Percentiles rank a stretch among this genome's conserved stretches.
These are phyloP conservation scores for Lasiodiplodia sp. DNA, from an alignment of 2,329 filamentous ascomycete species.

Conservation along the genomic window DNA sequence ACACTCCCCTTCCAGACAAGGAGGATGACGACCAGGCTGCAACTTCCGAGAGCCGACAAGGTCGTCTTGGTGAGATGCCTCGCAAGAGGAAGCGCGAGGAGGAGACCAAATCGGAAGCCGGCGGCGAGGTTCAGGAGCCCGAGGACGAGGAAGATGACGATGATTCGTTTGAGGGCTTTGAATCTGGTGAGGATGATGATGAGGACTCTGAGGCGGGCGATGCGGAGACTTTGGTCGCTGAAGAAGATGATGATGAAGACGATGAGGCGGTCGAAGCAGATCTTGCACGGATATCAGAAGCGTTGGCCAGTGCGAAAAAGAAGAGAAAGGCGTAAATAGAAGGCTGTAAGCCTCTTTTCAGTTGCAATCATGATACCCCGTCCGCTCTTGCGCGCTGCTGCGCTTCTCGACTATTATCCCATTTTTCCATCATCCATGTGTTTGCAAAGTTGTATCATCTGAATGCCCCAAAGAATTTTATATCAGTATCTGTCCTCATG, in stretches of 20 bases:
- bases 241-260: conserved; percentile 28
- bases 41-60: conserved; percentile 73
- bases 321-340: conserved; percentile 23
- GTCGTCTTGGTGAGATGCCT: conserved; percentile 81
- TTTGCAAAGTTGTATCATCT: neutral
- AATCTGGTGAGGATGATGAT: conserved; percentile 30
- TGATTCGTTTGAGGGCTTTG: conserved; percentile 32
- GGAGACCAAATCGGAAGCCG: conserved; percentile 48
- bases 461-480: neutral
- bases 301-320: conserved; percentile 44
- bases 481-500: too few relatives aligned
- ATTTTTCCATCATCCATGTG: neutral
- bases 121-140: conserved; percentile 48
- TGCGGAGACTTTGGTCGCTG: conserved; percentile 36
- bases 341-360: neutral
- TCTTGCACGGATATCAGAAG: conserved; percentile 45
- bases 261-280: conserved; percentile 45
- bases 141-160: conserved; percentile 38
- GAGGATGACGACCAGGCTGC: conserved; percentile 56
- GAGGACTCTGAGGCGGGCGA: conserved; percentile 37
- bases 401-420: neutral
- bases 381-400: neutral
- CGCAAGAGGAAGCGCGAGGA: conserved; percentile 70
- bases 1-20: conserved; percentile 74
- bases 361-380: conserved; percentile 25